Conservation (phyloP, 2,329 filamentous ascomycete species). For the Monosporascus sp. region DNA sequence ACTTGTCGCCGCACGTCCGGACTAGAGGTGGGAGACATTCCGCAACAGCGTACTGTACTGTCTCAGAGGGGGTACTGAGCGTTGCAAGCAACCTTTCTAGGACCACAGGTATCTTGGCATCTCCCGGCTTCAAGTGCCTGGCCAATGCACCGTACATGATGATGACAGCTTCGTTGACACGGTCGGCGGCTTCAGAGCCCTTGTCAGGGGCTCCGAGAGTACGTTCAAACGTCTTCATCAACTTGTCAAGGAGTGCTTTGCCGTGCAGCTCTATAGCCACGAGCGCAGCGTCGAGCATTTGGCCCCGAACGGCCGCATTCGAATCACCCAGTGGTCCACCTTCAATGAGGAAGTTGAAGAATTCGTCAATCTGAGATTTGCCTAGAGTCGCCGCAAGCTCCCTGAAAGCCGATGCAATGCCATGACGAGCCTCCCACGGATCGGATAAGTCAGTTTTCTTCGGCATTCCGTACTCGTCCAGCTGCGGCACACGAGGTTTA, state of each 20-base stretch:
- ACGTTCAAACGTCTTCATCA: slow-evolving; percentile 89
- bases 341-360: slow-evolving; percentile 82
- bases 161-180: slow-evolving; percentile 94
- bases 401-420: slow-evolving; percentile 81
- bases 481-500: slow-evolving; percentile 75
- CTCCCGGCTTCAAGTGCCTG: slow-evolving; percentile 78
- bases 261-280: slow-evolving; percentile 76
- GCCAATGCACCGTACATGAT: slow-evolving; percentile 95
- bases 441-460: slow-evolving; percentile 83
- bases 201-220: slow-evolving; percentile 83
- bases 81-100: slow-evolving; percentile 82
- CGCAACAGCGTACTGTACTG: slow-evolving; percentile 92
- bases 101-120: slow-evolving; percentile 81
- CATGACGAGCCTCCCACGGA: slow-evolving; percentile 86
- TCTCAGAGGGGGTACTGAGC: slow-evolving; percentile 89
- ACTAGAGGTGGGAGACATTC: slow-evolving; percentile 92
- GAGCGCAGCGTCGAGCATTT: slow-evolving; percentile 90
- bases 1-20: slow-evolving; percentile 70
- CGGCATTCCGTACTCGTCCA: slow-evolving; percentile 93
- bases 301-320: slow-evolving; percentile 68
- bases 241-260: slow-evolving; percentile 72
- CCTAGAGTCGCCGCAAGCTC: slow-evolving; percentile 70
- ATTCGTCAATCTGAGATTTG: slow-evolving; percentile 63
- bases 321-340: slow-evolving; percentile 82
- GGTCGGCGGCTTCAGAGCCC: slow-evolving; percentile 74